Conservation (phyloP, 2,329 filamentous ascomycete species). For the Curvularia lunata region DNA sequence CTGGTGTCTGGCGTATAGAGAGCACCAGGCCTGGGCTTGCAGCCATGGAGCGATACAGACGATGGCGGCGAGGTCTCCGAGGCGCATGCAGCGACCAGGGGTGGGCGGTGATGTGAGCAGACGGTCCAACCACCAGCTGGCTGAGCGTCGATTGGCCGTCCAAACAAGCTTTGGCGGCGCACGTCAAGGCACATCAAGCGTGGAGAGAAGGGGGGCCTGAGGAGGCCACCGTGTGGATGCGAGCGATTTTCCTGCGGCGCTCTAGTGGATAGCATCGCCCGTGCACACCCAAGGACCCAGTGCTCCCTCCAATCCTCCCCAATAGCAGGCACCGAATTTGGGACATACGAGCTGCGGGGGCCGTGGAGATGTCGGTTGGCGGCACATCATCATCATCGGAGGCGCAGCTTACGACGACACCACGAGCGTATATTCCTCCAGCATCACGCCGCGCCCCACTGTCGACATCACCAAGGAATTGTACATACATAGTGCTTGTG, state of each 20-base stretch:
- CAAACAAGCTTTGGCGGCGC: constrained; percentile 11
- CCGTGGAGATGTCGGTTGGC: not conserved
- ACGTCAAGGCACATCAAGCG: constrained; percentile 6
- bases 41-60: not conserved
- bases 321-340: not conserved
- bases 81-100: not conserved
- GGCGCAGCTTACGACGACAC: not conserved
- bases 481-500: too few species aligned
- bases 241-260: not conserved
- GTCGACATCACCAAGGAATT: not conserved
- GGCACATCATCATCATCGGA: not conserved
- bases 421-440: too few species aligned
- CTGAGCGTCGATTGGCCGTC: not conserved
- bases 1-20: not conserved
- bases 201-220: not conserved
- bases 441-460: too few species aligned
- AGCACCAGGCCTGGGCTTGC: not conserved
- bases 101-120: too few species aligned
- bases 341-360: not conserved
- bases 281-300: not conserved
- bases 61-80: not conserved
- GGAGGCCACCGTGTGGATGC: not conserved
- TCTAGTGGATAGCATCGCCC: not conserved
- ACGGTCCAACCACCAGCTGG: not conserved
- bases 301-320: not conserved